Base-by-base conservation (phyloP, 257 asterid species). In the Jacaranda mimosifolia region DNA sequence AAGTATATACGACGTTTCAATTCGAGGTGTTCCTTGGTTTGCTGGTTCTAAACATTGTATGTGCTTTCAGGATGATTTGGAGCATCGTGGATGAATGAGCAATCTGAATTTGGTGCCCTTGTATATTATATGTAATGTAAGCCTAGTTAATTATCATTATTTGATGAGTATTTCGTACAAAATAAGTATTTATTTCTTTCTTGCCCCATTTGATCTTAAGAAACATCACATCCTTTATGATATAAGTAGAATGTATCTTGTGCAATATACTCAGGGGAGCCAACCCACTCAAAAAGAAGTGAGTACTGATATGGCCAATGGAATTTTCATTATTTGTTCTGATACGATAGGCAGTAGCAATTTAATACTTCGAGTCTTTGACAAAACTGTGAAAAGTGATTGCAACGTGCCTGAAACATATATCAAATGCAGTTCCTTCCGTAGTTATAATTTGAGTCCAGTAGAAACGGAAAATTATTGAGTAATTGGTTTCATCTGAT, bases 41-140 rank as follows among this genome's bases (percentile, higher is more conserved):
- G 15, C 79, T 63, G 64, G 70, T 78, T 68, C 60, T 59, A 62
- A 55, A 69, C 68, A 73, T 46, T 19, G 15, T 10, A 11, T 72
- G 32, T 56, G 19, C 5, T 84, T 55, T 68, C 84, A 90, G 97
- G 94, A 92, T 92, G 97, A 77, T 92, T 75, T 89, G 89, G 97
- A 87, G 82, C 89, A 70, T 91, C 21, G 85, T 88, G 81, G 89
- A 87, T 11, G 93, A 86, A 80, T 87, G 89, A 91, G 63, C 84
- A 60, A 63, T 51, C 59, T 15, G 79, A 77, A 81, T 70, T 57
- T 60, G 76, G 66, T 68, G 71, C 81, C 64, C 18, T 56, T 67
- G 19, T 68, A 67, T 53, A 36, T 72, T 57, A 56, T 73, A 59
- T 58, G 35, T 60, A 45, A 46, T 51, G 84, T 83, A 73, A 83